Base-by-base conservation (phyloP, 768 basidiomycete genomes). In the Chlorophyllum brunneum region DNA sequence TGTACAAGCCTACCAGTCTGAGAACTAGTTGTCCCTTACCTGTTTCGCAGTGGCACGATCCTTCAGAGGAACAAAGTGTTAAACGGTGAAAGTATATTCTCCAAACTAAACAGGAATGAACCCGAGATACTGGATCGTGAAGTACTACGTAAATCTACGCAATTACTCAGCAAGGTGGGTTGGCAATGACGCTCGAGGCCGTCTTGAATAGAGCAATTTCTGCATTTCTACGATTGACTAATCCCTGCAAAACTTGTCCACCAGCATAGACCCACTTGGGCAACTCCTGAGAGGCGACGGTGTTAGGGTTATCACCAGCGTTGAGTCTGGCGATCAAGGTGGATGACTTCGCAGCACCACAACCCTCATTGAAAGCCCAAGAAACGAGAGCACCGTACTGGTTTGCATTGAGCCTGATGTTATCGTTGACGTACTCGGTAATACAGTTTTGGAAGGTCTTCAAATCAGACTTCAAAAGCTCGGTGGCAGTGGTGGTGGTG, bases 151-250 rank as follows among this genome's bases (percentile, higher is more conserved):
- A n/a, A n/a, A n/a, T n/a, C n/a, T n/a, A n/a, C n/a, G n/a, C n/a
- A n/a, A n/a, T n/a, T n/a, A n/a, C n/a, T n/a, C n/a, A 63, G 55
- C 41, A 63, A 45, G 54, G 55, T 20, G 68, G 68, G 36, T 65
- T 63, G 2, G 63, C 64, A 23, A 60, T 56, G 39, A 59, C 58
- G 15, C 56, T 63, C 3, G 67, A 65, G 9, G 65, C 51, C 8
- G 65, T 68, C 56, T 68, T 60, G 59, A 68, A 69, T 9, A 68
- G 50, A 15, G 57, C 49, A 48, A 70, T 64, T 49, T 70, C 68
- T 11, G 58, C 61, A 2, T 63, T 61, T 33, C 66, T 52, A 18
- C 65, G 56, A 2, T 50, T 61, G 18, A 62, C 63, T 30, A 68
- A 56, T 2, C 69, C 67, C 5, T 58, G 56, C 15, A 66, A 55